phyloP scores from a whole-genome alignment of 1,284 basidiomycete genomes.

The Marasmius oreades region DNA sequence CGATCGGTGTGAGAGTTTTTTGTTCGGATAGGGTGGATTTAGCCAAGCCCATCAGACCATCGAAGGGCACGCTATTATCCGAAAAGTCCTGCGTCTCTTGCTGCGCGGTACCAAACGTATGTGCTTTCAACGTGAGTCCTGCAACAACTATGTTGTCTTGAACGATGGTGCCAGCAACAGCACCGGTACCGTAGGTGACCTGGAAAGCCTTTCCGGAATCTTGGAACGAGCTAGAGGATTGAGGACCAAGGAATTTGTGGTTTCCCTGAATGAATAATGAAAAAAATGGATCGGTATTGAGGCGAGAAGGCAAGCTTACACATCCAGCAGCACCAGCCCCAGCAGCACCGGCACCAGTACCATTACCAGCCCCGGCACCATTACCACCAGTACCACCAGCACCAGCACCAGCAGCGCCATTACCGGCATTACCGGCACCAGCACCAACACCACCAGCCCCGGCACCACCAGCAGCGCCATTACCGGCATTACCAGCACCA shows the following conservation, averaged over 20 bases:
- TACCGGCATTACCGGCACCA: not conserved
- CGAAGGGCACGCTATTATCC: constrained; percentile 52
- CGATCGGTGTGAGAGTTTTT: constrained; percentile 66
- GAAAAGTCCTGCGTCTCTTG: constrained; percentile 67
- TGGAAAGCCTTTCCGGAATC: constrained; percentile 54
- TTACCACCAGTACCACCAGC: not conserved
- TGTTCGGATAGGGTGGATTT: constrained; percentile 69
- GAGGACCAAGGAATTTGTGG: constrained; percentile 66
- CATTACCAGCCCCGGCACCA: not conserved
- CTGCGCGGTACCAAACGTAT: constrained; percentile 72
- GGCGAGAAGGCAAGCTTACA: constrained; percentile 30
- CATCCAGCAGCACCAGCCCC: constrained; percentile 40
- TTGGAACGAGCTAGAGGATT: constrained; percentile 65
- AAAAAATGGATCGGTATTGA: constrained; percentile 14
- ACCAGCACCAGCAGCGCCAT: not conserved
- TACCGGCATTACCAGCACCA: not conserved
- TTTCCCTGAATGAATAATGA: constrained; percentile 40
- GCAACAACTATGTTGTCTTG: constrained; percentile 69
- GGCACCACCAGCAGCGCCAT: not conserved
- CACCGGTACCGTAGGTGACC: constrained; percentile 77
- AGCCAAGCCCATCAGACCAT: constrained; percentile 84
- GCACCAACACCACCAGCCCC: not conserved
- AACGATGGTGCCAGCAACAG: constrained; percentile 64
- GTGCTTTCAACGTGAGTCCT: constrained; percentile 56
- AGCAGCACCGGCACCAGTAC: not conserved